Base-by-base conservation (phyloP, 176 grass and related monocot genomes). In the Rhynchospora breviuscula region DNA sequence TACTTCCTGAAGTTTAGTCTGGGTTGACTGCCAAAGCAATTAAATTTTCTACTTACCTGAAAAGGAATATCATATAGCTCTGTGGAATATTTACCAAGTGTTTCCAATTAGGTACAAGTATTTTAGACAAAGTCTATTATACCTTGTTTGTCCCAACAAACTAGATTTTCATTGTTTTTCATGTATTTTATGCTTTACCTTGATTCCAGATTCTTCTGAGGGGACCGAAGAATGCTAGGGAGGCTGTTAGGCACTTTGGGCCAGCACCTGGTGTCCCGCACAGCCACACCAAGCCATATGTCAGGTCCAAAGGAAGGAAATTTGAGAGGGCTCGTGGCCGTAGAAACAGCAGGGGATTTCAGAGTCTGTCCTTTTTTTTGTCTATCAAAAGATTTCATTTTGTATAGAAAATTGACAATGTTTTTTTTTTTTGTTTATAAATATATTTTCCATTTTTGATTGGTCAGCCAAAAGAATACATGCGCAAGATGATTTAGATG, bases 321-420 rank as follows among this genome's bases (percentile, higher is more conserved):
- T 92, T 94, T 88, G 92, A 94, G 90, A 91, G 83, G 86, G 92
- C 92, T 26, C 87, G 90, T 84, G 92, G 92, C 23, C 85, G 83
- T 78, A 92, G 92, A 84, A 94, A 94, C 88, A 94, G 87, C 87
- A 91, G 81, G 56, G 92, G n/a, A n/a, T n/a, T n/a, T n/a, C n/a
- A n/a, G n/a, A n/a, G n/a, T n/a, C n/a, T n/a, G n/a, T n/a, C n/a
- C n/a, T n/a, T n/a, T n/a, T n/a, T n/a, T n/a, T n/a, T n/a, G n/a
- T n/a, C n/a, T n/a, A n/a, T n/a, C n/a, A n/a, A n/a, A n/a, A n/a
- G n/a, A n/a, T n/a, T n/a, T n/a, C n/a, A n/a, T n/a, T n/a, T n/a
- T n/a, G n/a, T n/a, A n/a, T n/a, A n/a, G n/a, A n/a, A n/a, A n/a
- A n/a, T n/a, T n/a, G n/a, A n/a, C n/a, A n/a, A n/a, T n/a, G n/a